Evolutionary conservation across 768 basidiomycete genomes (phyloP).

Genomic region (Daedalea quercina): DNA sequence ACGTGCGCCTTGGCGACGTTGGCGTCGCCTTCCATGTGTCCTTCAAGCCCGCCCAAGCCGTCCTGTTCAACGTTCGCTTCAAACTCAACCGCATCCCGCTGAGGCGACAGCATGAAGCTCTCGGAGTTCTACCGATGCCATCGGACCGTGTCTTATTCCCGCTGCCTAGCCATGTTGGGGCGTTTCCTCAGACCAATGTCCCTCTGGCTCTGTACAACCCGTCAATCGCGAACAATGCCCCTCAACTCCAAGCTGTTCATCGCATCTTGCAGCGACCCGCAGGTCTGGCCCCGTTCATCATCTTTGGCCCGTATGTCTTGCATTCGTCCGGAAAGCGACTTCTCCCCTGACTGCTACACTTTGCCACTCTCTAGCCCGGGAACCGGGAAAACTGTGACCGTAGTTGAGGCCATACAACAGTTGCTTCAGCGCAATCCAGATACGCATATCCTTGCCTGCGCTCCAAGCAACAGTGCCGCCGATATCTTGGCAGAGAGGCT

Average conservation of each 20-base stretch:
- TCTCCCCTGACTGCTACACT: not conserved
- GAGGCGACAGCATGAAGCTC: constrained; percentile 49
- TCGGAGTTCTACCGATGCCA: constrained; percentile 32
- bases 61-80: constrained; percentile 49
- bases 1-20: constrained; percentile 35
- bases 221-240: constrained; percentile 33
- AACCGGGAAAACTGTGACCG: constrained; percentile 63
- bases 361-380: constrained; percentile 25
- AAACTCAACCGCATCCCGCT: constrained; percentile 46
- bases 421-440: constrained; percentile 35
- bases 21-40: constrained; percentile 38
- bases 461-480: constrained; percentile 64
- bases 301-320: constrained; percentile 61
- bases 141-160: constrained; percentile 45
- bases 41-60: constrained; percentile 32
- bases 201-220: constrained; percentile 22
- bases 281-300: constrained; percentile 47
- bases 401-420: constrained; percentile 58
- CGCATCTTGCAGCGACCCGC: constrained; percentile 38
- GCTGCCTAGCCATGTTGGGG: constrained; percentile 2
- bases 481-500: constrained; percentile 50
- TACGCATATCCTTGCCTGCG: constrained; percentile 52
- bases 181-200: not conserved
- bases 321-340: not conserved
- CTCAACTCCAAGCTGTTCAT: constrained; percentile 45